Conservation (phyloP, 2,329 filamentous ascomycete genomes). For the Juglanconis oblonga region DNA sequence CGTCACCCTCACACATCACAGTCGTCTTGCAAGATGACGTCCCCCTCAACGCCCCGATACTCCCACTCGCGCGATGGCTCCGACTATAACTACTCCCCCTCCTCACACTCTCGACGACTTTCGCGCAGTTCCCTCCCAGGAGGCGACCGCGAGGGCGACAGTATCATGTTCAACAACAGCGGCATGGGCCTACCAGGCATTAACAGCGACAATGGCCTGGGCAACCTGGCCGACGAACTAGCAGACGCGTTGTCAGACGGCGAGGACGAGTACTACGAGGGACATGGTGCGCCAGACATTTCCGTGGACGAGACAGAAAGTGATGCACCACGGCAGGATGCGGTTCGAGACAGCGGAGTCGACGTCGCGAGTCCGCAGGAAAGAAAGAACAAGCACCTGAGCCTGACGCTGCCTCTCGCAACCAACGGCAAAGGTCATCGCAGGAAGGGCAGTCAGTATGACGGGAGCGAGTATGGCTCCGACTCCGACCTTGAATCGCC, state of each 20-base stretch:
- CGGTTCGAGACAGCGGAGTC: conserved; percentile 39
- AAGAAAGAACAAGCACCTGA: conserved; percentile 32
- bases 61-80: conserved; percentile 57
- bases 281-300: conserved; percentile 36
- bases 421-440: conserved; percentile 45
- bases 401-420: conserved; percentile 41
- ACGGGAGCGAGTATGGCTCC: conserved; percentile 72
- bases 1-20: conserved; percentile 3
- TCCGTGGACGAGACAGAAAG: conserved; percentile 26
- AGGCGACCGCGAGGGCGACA: conserved; percentile 38
- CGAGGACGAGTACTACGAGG: conserved; percentile 52
- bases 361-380: conserved; percentile 35
- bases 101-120: conserved; percentile 44
- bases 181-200: conserved; percentile 35
- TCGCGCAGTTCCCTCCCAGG: conserved; percentile 34
- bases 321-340: conserved; percentile 25
- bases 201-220: conserved; percentile 56
- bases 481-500: conserved; percentile 67
- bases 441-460: conserved; percentile 58
- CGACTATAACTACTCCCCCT: conserved; percentile 46
- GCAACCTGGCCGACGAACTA: conserved; percentile 78
- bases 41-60: conserved; percentile 51
- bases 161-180: conserved; percentile 42
- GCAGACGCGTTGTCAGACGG: conserved; percentile 69
- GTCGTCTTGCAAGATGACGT: conserved; percentile 38